Conservation (phyloP, 2,329 filamentous ascomycete genomes). For the Fusarium sp. region DNA sequence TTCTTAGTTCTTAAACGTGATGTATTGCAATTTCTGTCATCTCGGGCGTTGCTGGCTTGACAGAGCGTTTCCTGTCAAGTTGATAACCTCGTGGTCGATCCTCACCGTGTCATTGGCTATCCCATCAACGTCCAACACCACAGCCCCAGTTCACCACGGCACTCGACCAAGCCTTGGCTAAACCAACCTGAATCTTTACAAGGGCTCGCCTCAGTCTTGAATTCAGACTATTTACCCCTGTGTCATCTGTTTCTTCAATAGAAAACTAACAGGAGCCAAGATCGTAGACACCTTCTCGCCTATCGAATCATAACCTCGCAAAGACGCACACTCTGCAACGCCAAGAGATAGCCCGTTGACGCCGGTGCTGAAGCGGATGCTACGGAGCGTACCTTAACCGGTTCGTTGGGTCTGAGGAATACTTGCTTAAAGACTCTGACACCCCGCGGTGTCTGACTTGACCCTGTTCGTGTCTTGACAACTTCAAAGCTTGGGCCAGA, state of each 20-base stretch:
- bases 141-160: constrained; percentile 16
- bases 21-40: constrained; percentile 3
- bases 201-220: constrained; percentile 7
- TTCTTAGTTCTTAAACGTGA: background rate
- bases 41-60: background rate
- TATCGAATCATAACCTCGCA: constrained; percentile 42
- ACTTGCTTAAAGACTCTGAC: constrained; percentile 10
- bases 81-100: constrained; percentile 42
- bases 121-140: background rate
- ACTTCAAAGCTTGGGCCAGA: constrained; percentile 21
- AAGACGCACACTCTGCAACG: constrained; percentile 38
- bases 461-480: constrained; percentile 1
- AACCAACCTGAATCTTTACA: background rate
- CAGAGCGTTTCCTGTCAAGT: constrained; percentile 19
- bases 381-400: constrained; percentile 34
- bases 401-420: constrained; percentile 23
- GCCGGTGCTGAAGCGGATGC: constrained; percentile 11
- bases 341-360: constrained; percentile 12
- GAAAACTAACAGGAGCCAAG: constrained; percentile 14
- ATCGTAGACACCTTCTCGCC: constrained; percentile 8
- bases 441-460: constrained; percentile 1
- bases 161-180: constrained; percentile 10
- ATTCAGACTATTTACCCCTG: constrained; percentile 11
- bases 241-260: constrained; percentile 4
- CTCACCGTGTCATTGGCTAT: constrained; percentile 38